Evolutionary conservation across 1,284 basidiomycete species (phyloP).

Genomic region (Ustilago nuda): DNA sequence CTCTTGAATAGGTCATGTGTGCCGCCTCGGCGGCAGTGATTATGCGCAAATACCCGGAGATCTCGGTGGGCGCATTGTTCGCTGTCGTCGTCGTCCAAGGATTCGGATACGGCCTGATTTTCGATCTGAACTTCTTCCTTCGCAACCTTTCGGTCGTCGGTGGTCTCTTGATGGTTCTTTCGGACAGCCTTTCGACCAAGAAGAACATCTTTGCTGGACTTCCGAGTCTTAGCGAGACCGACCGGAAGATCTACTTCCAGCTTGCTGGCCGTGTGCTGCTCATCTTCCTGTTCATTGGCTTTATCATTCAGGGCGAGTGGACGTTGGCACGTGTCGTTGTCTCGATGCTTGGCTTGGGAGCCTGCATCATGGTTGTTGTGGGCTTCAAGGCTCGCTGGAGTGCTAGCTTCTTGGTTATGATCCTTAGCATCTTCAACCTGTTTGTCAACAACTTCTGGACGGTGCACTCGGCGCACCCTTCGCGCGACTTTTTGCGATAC

Average conservation of each 20-base stretch:
- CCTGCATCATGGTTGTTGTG: slow-evolving; percentile 95
- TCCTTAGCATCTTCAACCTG: slow-evolving; percentile 91
- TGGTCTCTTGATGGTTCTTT: slow-evolving; percentile 96
- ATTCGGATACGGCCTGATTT: slow-evolving; percentile 92
- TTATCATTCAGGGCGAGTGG: slow-evolving; percentile 94
- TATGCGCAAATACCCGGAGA: slow-evolving; percentile 86
- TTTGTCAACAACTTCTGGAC: slow-evolving; percentile 98
- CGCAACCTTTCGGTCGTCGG: slow-evolving; percentile 92
- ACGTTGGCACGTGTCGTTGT: slow-evolving; percentile 84
- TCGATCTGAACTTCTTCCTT: slow-evolving; percentile 99
- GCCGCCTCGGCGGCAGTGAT: slow-evolving; percentile 88
- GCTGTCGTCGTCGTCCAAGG: slow-evolving; percentile 92
- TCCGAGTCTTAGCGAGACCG: slow-evolving; percentile 86
- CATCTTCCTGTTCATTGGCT: slow-evolving; percentile 99
- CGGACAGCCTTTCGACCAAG: slow-evolving; percentile 86
- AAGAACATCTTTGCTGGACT: slow-evolving; percentile 87
- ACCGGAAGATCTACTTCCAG: slow-evolving; percentile 91
- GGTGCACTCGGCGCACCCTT: slow-evolving; percentile 87
- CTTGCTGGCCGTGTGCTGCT: slow-evolving; percentile 95
- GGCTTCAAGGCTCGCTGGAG: slow-evolving; percentile 99
- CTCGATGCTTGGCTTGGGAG: slow-evolving; percentile 76
- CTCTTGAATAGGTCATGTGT: slow-evolving; percentile 75
- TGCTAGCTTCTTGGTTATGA: slow-evolving; percentile 92
- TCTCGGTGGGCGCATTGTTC: slow-evolving; percentile 87
- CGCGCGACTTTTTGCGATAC: slow-evolving; percentile 89